Percentiles rank a stretch among this genome's conserved stretches.
Evolutionary conservation across 441 rosid species (phyloP).

Genomic region (Jatropha podagrica): DNA sequence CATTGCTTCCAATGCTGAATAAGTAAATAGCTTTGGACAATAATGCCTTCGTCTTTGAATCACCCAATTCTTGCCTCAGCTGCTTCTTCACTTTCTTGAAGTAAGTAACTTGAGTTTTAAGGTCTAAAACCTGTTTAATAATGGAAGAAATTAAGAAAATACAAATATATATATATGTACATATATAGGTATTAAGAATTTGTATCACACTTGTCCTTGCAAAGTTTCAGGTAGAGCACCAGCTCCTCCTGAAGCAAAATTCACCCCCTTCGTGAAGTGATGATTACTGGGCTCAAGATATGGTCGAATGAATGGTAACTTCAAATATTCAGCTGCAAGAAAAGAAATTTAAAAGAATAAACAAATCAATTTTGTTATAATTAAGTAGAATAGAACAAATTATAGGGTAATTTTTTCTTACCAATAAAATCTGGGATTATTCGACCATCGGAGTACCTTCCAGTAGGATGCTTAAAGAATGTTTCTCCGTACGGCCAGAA

Average conservation of each 20-base stretch:
- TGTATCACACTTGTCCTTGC: neutral
- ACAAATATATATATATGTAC: neutral
- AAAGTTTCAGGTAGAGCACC: constrained; percentile 14
- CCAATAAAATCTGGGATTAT: constrained; percentile 3
- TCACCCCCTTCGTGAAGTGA: neutral
- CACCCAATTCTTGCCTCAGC: constrained; percentile 13
- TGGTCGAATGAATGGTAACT: constrained; percentile 4
- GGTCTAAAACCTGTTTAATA: constrained; percentile 12
- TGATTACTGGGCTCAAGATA: constrained; percentile 1
- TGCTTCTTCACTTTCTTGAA: constrained; percentile 26
- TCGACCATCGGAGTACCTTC: neutral
- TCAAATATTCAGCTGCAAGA: constrained; percentile 4
- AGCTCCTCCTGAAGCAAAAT: constrained; percentile 22
- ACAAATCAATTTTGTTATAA: neutral
- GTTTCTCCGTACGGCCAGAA: neutral
- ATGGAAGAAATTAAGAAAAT: neutral
- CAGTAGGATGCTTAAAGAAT: neutral
- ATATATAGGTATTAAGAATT: too few species aligned
- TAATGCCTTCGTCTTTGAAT: neutral
- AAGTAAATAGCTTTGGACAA: neutral
- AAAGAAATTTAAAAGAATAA: too few species aligned
- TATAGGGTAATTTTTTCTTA: neutral
- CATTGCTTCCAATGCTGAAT: neutral
- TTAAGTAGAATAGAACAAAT: neutral
- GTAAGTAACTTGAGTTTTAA: constrained; percentile 25